Evolutionary conservation across 176 grass and related monocot genomes (phyloP).

Genomic region (Chloris gayana): DNA sequence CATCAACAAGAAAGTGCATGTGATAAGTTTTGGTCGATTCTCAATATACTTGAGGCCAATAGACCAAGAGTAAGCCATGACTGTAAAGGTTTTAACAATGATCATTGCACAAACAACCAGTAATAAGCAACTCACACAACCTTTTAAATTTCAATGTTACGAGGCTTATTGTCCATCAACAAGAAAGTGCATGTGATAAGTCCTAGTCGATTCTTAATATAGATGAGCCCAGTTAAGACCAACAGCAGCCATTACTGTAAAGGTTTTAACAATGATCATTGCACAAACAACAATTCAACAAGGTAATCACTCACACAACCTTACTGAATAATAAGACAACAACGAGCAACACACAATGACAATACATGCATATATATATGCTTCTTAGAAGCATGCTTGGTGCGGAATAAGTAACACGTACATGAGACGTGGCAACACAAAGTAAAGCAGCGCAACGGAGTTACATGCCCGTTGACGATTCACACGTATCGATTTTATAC

Average conservation of each 20-base stretch:
- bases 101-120: not conserved
- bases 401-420: not conserved
- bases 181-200: too few relatives aligned
- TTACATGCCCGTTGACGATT: not conserved
- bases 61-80: too few relatives aligned
- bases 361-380: not conserved
- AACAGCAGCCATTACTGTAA: too few relatives aligned
- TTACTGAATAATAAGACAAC: not conserved
- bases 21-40: too few relatives aligned
- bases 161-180: too few relatives aligned
- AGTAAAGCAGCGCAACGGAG: not conserved
- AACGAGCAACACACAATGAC: not conserved
- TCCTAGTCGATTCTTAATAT: too few relatives aligned
- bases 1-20: too few relatives aligned
- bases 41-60: too few relatives aligned
- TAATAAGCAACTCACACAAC: not conserved
- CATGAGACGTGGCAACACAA: not conserved
- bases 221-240: too few relatives aligned
- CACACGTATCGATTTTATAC: not conserved
- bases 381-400: constrained; percentile 2
- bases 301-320: not conserved
- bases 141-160: too few relatives aligned
- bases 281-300: not conserved
- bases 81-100: not conserved
- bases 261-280: not conserved